Evolutionary conservation across 208 protist species (phyloP), one percentile per base, ranked within the genome.

Genomic region (Trypanosoma platydactyli): DNA sequence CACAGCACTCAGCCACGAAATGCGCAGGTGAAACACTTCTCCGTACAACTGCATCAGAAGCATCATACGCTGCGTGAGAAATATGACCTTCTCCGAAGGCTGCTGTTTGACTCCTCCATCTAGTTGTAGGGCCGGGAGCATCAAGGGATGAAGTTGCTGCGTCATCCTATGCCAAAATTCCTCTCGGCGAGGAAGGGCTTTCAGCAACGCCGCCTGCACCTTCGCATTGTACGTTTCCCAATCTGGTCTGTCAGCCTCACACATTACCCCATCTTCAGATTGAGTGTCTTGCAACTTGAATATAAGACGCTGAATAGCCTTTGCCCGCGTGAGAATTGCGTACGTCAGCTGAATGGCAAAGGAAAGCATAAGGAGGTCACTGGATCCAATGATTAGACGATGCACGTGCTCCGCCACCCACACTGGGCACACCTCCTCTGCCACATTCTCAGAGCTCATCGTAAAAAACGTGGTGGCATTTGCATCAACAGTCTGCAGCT

Each of bases 81-180:
- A 84, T 18, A 86, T 59, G 25, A 83, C 56, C 62, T 89, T 91
- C 33, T 67, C 73, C 13, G 59, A 40, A 18, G 51, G 65, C 9
- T 45, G 27, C 3, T 49, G 41, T n/a, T 69, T 58, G n/a, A 55
- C 64, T n/a, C 48, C 35, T 48, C 29, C 49, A n/a, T 51, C 30
- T 56, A 59, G 20, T 38, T 40, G 30, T 44, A 20, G 54, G 24
- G 16, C 41, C 61, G 55, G 42, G 13, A 73, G 15, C 56, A 93
- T 68, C 46, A 73, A 64, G 7, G 76, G 84, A 53, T 93, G 88
- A 20, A 96, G 54, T 49, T 96, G 91, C 75, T 96, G 91, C 4
- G 91, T 94, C 80, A 94, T 86, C 60, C 91, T 88, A 56, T 96
- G 91, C 88, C 91, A 96, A 71, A 96, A 96, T 65, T 96, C 91